These are phyloP conservation scores for Tuber calosporum DNA, from an alignment of 495 filamentous ascomycete genomes.

Conservation along the genomic window DNA sequence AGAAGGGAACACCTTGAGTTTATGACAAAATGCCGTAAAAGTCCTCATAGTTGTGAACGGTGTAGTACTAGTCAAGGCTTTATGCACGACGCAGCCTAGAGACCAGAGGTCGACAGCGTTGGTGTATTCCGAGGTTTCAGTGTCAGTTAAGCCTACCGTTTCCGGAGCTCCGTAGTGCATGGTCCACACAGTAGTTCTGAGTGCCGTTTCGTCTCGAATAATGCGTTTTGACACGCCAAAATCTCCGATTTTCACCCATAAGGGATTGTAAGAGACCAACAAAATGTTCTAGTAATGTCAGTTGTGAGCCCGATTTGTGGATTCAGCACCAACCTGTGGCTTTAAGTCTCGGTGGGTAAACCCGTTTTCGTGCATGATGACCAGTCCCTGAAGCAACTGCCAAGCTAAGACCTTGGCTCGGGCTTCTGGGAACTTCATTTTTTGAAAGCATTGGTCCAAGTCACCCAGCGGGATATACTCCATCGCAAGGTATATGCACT, in stretches of 20 bases:
- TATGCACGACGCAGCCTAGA: neutral
- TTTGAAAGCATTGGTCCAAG: neutral
- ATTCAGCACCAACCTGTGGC: neutral
- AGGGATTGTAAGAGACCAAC: neutral
- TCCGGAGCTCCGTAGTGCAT: neutral
- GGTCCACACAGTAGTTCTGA: neutral
- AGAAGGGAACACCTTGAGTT: neutral
- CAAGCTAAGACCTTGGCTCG: neutral
- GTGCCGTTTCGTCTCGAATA: neutral
- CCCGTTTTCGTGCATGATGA: neutral
- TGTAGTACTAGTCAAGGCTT: neutral
- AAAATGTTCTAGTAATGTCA: neutral
- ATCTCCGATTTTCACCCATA: constrained; percentile 1
- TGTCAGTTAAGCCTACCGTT: neutral
- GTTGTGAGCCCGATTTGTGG: neutral
- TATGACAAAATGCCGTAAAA: neutral
- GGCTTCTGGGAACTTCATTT: neutral
- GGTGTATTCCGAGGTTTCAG: neutral
- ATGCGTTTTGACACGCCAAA: neutral
- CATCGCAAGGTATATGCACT: constrained; percentile 12
- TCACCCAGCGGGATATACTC: constrained; percentile 7
- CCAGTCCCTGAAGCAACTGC: neutral
- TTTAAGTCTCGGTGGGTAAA: constrained; percentile 1
- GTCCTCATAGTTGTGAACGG: neutral
- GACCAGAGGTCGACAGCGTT: neutral